phyloP scores from a whole-genome alignment of 139 green algal genomes.

The Coelastrella sp. region DNA sequence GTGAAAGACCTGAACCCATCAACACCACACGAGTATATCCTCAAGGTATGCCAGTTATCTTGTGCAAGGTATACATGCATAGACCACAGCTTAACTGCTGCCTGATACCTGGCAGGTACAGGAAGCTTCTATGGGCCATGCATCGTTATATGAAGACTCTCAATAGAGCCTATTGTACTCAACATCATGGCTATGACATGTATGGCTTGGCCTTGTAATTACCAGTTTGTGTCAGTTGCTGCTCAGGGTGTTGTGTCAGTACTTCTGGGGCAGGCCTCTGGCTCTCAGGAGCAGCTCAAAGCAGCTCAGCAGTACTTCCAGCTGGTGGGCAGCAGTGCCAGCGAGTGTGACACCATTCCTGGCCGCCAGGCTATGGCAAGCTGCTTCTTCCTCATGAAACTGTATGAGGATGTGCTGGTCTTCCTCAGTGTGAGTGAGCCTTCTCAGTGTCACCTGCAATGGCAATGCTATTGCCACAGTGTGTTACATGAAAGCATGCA shows the following conservation, averaged over 20 bases:
- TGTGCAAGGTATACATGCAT: not conserved
- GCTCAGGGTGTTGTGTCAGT: constrained; percentile 79
- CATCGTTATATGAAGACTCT: too few species aligned
- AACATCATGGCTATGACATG: too few species aligned
- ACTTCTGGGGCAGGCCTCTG: constrained; percentile 74
- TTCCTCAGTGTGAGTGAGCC: constrained; percentile 55
- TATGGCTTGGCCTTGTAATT: not conserved
- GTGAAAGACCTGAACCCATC: constrained; percentile 81
- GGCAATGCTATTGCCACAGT: too few species aligned
- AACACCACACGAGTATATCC: constrained; percentile 87
- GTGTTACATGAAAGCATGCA: too few species aligned
- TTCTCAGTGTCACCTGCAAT: too few species aligned
- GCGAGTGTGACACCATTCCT: constrained; percentile 90
- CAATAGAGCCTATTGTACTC: too few species aligned
- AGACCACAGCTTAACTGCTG: not conserved
- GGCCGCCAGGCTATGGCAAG: constrained; percentile 89
- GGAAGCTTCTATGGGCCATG: too few species aligned
- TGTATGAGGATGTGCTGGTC: constrained; percentile 84
- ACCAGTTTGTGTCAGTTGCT: not conserved
- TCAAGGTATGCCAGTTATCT: constrained; percentile 63
- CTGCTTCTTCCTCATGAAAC: constrained; percentile 86
- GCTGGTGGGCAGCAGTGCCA: constrained; percentile 74
- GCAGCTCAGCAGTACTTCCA: constrained; percentile 87
- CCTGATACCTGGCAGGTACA: not conserved
- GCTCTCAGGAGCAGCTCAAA: constrained; percentile 74